Percentiles rank a stretch among this genome's conserved stretches.
Conservation (phyloP, 495 filamentous ascomycete genomes). For the Cudoniella acicularis region DNA sequence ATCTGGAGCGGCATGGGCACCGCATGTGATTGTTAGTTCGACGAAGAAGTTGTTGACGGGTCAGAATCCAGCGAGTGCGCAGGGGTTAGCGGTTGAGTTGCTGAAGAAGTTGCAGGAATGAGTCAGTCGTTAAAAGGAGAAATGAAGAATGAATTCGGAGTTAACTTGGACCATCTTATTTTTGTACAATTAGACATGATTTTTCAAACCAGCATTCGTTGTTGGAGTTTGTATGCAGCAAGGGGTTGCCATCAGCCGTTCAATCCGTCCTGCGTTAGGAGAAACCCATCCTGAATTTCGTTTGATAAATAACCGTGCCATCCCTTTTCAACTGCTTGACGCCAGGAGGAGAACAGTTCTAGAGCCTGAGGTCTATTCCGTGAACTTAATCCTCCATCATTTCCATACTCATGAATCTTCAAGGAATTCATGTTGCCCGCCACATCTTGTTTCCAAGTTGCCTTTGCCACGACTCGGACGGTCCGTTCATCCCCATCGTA, state of each 20-base stretch:
- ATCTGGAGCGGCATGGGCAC: slow-evolving; percentile 53
- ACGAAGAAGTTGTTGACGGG: slow-evolving; percentile 63
- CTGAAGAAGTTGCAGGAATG: slow-evolving; percentile 7
- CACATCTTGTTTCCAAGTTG: slow-evolving; percentile 13
- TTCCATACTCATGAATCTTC: slow-evolving; percentile 7
- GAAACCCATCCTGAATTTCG: slow-evolving; percentile 8
- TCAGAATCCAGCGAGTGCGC: slow-evolving; percentile 68
- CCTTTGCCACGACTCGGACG: slow-evolving; percentile 8
- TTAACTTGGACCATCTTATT: too few species aligned
- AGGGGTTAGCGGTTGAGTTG: slow-evolving; percentile 38
- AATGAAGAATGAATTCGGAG: too few species aligned
- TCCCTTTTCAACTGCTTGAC: slow-evolving; percentile 9
- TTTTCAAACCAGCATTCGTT: too few species aligned
- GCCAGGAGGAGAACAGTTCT: slow-evolving; percentile 6
- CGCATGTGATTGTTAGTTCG: slow-evolving; percentile 55
- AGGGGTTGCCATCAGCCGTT: background rate
- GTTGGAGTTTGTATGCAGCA: background rate
- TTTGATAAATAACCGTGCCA: slow-evolving; percentile 16
- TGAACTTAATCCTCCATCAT: background rate
- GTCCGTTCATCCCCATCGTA: background rate
- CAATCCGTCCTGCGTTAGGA: background rate
- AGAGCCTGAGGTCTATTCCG: background rate
- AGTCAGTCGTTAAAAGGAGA: background rate
- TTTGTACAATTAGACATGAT: too few species aligned
- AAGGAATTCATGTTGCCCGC: slow-evolving; percentile 6